Evolutionary conservation across 352 stramenopile genomes (phyloP), one percentile per base, ranked within the genome.

Genomic region (Globisporangium acanthophoron): DNA sequence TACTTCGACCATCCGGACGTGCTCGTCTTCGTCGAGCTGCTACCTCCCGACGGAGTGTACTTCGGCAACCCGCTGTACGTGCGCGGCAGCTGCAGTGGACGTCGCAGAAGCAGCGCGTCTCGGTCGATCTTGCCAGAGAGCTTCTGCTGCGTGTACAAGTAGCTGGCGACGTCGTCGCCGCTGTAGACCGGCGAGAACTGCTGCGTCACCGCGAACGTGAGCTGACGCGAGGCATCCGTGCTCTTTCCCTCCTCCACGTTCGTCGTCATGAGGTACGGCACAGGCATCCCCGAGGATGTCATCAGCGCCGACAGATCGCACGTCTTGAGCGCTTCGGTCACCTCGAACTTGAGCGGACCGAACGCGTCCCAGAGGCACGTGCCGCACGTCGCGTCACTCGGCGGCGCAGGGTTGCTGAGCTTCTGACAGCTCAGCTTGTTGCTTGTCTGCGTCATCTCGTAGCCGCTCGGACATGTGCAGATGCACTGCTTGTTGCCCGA

Each of bases 391-490:
- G 29, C 31, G 13, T 58, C 41, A 12, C 27, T 41, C 29, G 27
- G 27, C 18, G 50, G 13, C 15, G 31, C 51, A 0, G 54, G 43
- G 13, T 39, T 64, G 44, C 18, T 44, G 13, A 65, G 44, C 47
- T 56, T 44, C 43, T 37, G 3, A 31, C 52, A 65, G 21, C 24
- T 59, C 35, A 48, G 39, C 43, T 45, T 52, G 31, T 18, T 18
- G 7, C 7, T 21, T 3, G 33, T 13, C 9, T 50, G 24, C 1
- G 21, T 20, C 27, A 66, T 54, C 51, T 67, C 59, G 27, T 58
- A 70, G 41, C 64, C 64, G 31, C 27, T 64, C 1, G 59, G 59
- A 50, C 64, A 70, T 45, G 55, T 58, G 50, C 59, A 70, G 35
- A 63, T 35, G 40, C 54, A 70, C 33, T 59, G 54, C 16, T 40